These are phyloP conservation scores for Fistulifera solaris DNA, from an alignment of 108 stramenopile genomes.

Conservation along the genomic window DNA sequence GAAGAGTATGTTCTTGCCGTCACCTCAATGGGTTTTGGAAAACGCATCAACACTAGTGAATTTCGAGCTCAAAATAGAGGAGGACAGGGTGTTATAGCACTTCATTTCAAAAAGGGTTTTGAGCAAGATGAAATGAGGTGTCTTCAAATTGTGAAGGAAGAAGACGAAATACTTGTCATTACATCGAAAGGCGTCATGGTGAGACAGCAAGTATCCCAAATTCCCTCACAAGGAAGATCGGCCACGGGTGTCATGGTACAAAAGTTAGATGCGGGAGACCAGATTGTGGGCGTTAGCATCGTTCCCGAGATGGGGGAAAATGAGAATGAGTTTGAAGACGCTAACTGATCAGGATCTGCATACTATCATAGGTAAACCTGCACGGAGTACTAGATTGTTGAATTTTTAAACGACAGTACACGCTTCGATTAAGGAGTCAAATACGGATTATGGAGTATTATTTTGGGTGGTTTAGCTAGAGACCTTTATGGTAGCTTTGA, in stretches of 20 bases:
- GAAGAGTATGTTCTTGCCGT: constrained; percentile 66
- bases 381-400: too few relatives aligned
- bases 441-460: too few relatives aligned
- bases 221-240: constrained; percentile 65
- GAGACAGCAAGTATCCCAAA: constrained; percentile 69
- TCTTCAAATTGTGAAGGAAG: constrained; percentile 69
- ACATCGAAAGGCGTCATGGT: constrained; percentile 88
- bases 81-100: constrained; percentile 78
- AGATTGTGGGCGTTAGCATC: constrained; percentile 66
- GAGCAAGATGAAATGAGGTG: constrained; percentile 59
- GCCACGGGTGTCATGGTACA: constrained; percentile 90
- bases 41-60: constrained; percentile 68
- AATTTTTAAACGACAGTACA: too few relatives aligned
- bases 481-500: too few relatives aligned
- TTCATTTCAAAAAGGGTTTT: constrained; percentile 76
- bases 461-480: too few relatives aligned
- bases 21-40: constrained; percentile 84
- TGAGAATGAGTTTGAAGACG: constrained; percentile 4
- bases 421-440: too few relatives aligned
- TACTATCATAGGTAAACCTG: too few relatives aligned
- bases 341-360: too few relatives aligned
- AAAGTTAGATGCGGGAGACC: constrained; percentile 69
- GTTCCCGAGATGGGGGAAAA: constrained; percentile 44
- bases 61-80: constrained; percentile 73
- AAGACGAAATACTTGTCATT: constrained; percentile 83